Conservation (phyloP, 768 basidiomycete genomes). For the Russula emetica region DNA sequence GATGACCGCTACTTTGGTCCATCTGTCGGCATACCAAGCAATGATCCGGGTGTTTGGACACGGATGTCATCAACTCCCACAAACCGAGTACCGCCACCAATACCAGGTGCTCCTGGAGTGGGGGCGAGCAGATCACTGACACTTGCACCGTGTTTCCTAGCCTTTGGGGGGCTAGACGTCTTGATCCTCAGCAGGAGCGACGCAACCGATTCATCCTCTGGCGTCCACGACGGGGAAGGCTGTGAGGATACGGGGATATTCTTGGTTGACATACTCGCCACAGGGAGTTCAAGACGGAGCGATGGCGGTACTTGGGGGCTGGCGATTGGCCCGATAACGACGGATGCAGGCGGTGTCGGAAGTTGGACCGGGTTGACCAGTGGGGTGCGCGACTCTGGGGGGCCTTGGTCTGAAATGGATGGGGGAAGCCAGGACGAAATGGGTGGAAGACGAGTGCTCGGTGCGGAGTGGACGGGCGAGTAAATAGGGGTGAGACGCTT, state of each 20-base stretch:
- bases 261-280: slow-evolving; percentile 12
- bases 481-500: slow-evolving; percentile 14
- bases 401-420: slow-evolving; percentile 3
- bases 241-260: background rate
- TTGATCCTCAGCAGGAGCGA: slow-evolving; percentile 28
- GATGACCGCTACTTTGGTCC: slow-evolving; percentile 13
- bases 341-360: slow-evolving; percentile 26
- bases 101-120: background rate
- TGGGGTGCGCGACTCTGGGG: slow-evolving; percentile 10
- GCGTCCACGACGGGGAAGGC: slow-evolving; percentile 26
- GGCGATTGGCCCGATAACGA: slow-evolving; percentile 19
- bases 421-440: slow-evolving; percentile 27
- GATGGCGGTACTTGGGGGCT: slow-evolving; percentile 26
- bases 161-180: slow-evolving; percentile 17
- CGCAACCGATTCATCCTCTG: slow-evolving; percentile 27
- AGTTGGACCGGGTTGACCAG: slow-evolving; percentile 21
- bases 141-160: slow-evolving; percentile 4
- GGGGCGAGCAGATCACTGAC: slow-evolving; percentile 11
- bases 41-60: slow-evolving; percentile 28
- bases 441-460: slow-evolving; percentile 25
- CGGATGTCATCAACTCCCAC: slow-evolving; percentile 15
- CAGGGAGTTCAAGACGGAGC: slow-evolving; percentile 27
- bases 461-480: background rate
- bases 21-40: slow-evolving; percentile 23
- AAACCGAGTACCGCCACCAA: background rate